Conservation (phyloP, 139 green algal genomes). For the Chlorella sp. region DNA sequence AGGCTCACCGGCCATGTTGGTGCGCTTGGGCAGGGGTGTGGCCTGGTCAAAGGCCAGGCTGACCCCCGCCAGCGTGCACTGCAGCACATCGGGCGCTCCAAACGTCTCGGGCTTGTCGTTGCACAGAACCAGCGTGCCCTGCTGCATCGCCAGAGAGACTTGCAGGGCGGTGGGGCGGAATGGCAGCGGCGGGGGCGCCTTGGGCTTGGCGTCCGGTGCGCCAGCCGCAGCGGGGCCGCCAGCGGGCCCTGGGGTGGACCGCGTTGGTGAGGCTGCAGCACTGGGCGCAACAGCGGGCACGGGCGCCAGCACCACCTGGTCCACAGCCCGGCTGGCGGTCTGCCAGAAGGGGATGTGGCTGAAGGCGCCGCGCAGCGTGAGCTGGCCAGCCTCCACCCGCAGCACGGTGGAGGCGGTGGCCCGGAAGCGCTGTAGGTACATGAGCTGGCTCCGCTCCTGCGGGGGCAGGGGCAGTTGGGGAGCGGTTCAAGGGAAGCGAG, state of each 20-base stretch:
- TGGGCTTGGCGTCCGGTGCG: neutral
- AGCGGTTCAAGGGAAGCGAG: too few species aligned
- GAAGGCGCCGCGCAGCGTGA: constrained; percentile 70
- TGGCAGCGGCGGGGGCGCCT: neutral
- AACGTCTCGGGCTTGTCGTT: constrained; percentile 88
- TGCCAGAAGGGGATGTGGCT: constrained; percentile 77
- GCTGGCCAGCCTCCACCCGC: constrained; percentile 53
- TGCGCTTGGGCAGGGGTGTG: constrained; percentile 47
- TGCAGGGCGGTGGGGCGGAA: constrained; percentile 57
- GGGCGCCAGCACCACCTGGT: constrained; percentile 34
- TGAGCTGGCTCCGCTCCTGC: constrained; percentile 37
- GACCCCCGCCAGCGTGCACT: constrained; percentile 45
- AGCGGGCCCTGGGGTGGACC: too few species aligned
- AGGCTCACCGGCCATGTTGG: constrained; percentile 47
- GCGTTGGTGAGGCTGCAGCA: constrained; percentile 8
- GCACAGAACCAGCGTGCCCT: constrained; percentile 75
- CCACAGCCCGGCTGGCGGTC: constrained; percentile 37
- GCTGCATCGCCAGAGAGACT: constrained; percentile 39
- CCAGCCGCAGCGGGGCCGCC: neutral
- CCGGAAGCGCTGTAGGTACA: constrained; percentile 43
- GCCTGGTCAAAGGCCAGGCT: constrained; percentile 39
- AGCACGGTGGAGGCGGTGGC: constrained; percentile 37
- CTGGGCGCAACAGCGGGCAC: neutral
- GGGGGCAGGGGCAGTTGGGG: too few species aligned
- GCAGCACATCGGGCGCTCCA: constrained; percentile 86